phyloP scores from a whole-genome alignment of 139 green algal species.

The Ettlia oleoabundans region DNA sequence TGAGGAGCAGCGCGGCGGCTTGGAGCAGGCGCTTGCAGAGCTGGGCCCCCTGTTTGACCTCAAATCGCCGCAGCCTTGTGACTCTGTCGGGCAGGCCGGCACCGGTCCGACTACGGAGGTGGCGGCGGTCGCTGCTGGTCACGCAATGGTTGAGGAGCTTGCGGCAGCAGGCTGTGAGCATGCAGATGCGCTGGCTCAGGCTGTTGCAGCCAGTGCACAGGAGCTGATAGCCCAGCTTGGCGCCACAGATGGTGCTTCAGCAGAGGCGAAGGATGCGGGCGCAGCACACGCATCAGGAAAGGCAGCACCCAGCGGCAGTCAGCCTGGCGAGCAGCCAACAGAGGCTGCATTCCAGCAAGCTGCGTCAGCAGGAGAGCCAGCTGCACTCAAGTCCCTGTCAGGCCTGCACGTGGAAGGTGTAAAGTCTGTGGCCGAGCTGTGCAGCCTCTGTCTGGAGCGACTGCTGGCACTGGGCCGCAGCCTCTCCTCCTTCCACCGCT shows the following conservation, averaged over 20 bases:
- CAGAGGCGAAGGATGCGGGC: background rate
- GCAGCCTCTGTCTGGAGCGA: constrained; percentile 36
- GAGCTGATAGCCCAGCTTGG: constrained; percentile 26
- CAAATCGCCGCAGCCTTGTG: background rate
- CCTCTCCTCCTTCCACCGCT: background rate
- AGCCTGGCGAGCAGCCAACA: too few species aligned
- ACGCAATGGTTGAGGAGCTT: constrained; percentile 23
- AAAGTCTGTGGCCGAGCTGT: constrained; percentile 21
- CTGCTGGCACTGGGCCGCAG: constrained; percentile 20
- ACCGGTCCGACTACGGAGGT: too few species aligned
- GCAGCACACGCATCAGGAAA: background rate
- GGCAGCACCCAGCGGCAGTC: too few species aligned
- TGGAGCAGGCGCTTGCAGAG: constrained; percentile 11
- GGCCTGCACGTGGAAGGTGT: constrained; percentile 19
- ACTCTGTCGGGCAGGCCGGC: background rate
- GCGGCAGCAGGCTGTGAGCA: constrained; percentile 16
- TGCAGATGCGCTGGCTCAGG: constrained; percentile 16
- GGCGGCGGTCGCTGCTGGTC: constrained; percentile 5
- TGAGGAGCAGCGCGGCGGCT: background rate
- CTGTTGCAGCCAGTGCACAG: background rate
- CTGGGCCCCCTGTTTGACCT: constrained; percentile 28
- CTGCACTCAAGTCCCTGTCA: background rate
- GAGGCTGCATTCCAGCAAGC: background rate
- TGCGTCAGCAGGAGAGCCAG: background rate
- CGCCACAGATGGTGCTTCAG: background rate